These are phyloP conservation scores for Papiliotrema flavescens DNA, from an alignment of 1,284 basidiomycete genomes.

Conservation along the genomic window DNA sequence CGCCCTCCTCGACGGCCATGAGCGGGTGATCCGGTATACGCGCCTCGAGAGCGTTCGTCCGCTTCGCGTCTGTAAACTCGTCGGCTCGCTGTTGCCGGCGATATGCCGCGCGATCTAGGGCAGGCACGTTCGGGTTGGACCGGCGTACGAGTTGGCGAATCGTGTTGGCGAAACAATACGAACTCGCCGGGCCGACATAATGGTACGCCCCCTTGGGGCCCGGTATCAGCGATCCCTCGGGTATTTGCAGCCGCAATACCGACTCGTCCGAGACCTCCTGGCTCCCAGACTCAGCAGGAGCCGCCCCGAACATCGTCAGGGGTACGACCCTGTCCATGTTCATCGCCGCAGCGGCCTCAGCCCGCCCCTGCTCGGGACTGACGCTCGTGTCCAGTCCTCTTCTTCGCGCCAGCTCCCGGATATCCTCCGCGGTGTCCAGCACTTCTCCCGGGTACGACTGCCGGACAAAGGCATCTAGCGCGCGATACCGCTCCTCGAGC, in stretches of 20 bases:
- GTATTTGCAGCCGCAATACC: conserved; percentile 2
- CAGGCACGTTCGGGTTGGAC: background rate
- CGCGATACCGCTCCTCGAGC: conserved; percentile 5
- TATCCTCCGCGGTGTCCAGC: conserved; percentile 3
- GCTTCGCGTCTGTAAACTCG: conserved; percentile 4
- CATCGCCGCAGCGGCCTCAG: too few species aligned
- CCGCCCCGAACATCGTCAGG: too few species aligned
- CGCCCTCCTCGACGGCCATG: background rate
- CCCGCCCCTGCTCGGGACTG: too few species aligned
- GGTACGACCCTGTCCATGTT: too few species aligned
- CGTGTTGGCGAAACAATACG: conserved; percentile 7
- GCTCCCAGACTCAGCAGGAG: too few species aligned
- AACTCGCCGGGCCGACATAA: conserved; percentile 14
- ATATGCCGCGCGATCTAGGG: background rate
- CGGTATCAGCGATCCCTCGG: conserved; percentile 10
- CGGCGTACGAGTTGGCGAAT: conserved; percentile 4
- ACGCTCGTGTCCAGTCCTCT: background rate
- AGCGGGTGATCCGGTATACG: conserved; percentile 4
- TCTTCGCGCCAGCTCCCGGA: conserved; percentile 1
- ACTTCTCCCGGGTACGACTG: conserved; percentile 3
- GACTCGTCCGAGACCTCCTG: background rate
- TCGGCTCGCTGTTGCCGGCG: background rate
- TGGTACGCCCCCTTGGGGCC: conserved; percentile 9
- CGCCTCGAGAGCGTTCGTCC: conserved; percentile 5
- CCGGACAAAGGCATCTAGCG: conserved; percentile 8